Conservation (phyloP, 2,329 filamentous ascomycete genomes). For the Verticillium nubilum region DNA sequence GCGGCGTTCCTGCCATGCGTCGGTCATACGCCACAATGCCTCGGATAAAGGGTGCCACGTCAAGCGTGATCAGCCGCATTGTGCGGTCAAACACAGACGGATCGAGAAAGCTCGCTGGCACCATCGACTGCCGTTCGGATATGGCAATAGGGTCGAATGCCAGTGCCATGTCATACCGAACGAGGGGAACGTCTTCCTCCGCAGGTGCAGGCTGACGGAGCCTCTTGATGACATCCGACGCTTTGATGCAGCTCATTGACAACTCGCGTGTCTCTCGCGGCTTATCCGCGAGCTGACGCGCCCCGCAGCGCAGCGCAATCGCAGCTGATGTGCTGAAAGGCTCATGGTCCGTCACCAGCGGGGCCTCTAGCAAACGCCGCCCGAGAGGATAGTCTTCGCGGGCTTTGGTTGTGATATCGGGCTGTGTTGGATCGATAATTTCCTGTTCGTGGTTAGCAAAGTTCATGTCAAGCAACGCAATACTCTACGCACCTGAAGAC, state of each 20-base stretch:
- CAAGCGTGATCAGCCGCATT: conserved; percentile 58
- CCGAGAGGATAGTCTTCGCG: conserved; percentile 48
- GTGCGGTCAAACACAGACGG: conserved; percentile 75
- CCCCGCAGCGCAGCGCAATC: conserved; percentile 24
- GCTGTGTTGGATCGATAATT: conserved; percentile 57
- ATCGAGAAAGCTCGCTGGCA: conserved; percentile 41
- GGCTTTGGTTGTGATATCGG: conserved; percentile 41
- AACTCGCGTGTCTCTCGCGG: too few relatives aligned
- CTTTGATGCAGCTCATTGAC: conserved; percentile 25
- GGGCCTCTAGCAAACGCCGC: conserved; percentile 40
- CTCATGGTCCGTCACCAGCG: conserved; percentile 25
- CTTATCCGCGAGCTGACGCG: conserved; percentile 14
- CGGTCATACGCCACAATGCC: conserved; percentile 75
- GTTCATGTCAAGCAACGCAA: too few relatives aligned
- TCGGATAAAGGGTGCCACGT: conserved; percentile 88
- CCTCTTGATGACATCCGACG: background rate
- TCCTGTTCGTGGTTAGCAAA: conserved; percentile 28
- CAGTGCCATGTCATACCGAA: conserved; percentile 46
- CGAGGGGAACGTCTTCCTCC: conserved; percentile 23
- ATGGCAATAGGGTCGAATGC: conserved; percentile 58
- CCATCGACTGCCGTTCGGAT: conserved; percentile 35
- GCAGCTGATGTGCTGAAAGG: conserved; percentile 24
- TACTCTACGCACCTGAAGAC: conserved; percentile 23
- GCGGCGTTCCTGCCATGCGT: conserved; percentile 53
- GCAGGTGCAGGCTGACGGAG: conserved; percentile 21